Percentiles rank a stretch among this genome's conserved stretches.
phyloP scores from a whole-genome alignment of 495 filamentous ascomycete genomes.

The Xylaria palmicola region DNA sequence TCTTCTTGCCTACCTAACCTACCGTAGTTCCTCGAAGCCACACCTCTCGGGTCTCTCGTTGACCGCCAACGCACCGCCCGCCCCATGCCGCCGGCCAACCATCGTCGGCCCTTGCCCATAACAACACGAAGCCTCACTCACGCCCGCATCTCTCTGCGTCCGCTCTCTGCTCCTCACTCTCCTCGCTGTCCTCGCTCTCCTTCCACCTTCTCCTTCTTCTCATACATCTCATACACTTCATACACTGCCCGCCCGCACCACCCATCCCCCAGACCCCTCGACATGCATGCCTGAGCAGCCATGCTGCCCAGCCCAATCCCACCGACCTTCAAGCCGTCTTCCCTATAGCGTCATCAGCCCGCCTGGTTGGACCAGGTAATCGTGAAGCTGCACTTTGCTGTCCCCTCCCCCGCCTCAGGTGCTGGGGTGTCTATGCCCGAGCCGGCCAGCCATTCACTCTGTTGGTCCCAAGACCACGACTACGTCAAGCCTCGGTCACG shows the following conservation, averaged over 20 bases:
- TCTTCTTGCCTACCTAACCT: not conserved
- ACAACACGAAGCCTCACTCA: slow-evolving; percentile 14
- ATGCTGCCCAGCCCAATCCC: slow-evolving; percentile 12
- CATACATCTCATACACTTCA: not conserved
- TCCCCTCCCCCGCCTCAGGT: not conserved
- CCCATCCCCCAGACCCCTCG: not conserved
- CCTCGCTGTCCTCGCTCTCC: not conserved
- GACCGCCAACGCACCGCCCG: slow-evolving; percentile 17
- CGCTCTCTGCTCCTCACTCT: not conserved
- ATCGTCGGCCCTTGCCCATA: slow-evolving; percentile 16
- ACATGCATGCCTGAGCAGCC: slow-evolving; percentile 11
- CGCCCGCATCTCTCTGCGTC: slow-evolving; percentile 4
- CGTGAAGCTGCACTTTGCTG: slow-evolving; percentile 1
- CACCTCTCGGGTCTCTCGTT: not conserved
- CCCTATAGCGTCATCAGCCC: not conserved
- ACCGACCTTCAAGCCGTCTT: slow-evolving; percentile 1
- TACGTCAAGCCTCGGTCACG: slow-evolving; percentile 13
- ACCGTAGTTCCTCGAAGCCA: too few species aligned
- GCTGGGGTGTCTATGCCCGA: slow-evolving; percentile 4
- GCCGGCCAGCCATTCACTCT: slow-evolving; percentile 1
- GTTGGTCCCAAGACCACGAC: slow-evolving; percentile 1
- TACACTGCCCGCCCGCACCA: not conserved
- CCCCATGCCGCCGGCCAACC: slow-evolving; percentile 10
- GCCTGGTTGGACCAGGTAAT: slow-evolving; percentile 3
- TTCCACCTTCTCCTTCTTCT: not conserved